Conservation (phyloP, 345 rosid genomes). For the Acer saccharum region DNA sequence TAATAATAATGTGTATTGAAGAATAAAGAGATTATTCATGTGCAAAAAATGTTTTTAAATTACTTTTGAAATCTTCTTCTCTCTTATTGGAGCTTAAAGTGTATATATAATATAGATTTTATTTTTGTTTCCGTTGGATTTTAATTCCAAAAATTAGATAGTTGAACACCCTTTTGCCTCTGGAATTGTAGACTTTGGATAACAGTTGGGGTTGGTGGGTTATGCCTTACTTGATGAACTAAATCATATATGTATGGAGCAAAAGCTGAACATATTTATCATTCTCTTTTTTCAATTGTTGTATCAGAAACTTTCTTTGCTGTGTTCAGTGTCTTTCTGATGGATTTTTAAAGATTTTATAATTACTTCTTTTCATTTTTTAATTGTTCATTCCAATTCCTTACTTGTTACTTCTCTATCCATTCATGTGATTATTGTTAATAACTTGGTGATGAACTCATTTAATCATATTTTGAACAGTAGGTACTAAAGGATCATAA, state of each 20-base stretch:
- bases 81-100: not conserved
- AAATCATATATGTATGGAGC: conserved; percentile 21
- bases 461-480: conserved; percentile 3
- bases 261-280: conserved; percentile 13
- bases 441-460: conserved; percentile 25
- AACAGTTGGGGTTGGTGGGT: conserved; percentile 8
- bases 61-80: conserved; percentile 2
- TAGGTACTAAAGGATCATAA: conserved; percentile 2
- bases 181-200: not conserved
- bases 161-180: not conserved
- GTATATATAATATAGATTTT: not conserved
- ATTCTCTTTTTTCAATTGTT: not conserved
- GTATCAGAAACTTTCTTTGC: conserved; percentile 5
- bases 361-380: conserved; percentile 4
- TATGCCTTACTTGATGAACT: conserved; percentile 19
- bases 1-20: too few species aligned
- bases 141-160: not conserved
- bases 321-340: not conserved
- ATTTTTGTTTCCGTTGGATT: not conserved
- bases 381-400: conserved; percentile 26
- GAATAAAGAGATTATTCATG: not conserved
- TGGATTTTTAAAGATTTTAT: conserved; percentile 2
- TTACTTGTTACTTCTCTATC: conserved; percentile 13
- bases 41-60: not conserved
- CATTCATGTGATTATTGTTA: conserved; percentile 29